Base-by-base conservation (phyloP, 768 basidiomycete genomes). In the Termitomyces sp. region DNA sequence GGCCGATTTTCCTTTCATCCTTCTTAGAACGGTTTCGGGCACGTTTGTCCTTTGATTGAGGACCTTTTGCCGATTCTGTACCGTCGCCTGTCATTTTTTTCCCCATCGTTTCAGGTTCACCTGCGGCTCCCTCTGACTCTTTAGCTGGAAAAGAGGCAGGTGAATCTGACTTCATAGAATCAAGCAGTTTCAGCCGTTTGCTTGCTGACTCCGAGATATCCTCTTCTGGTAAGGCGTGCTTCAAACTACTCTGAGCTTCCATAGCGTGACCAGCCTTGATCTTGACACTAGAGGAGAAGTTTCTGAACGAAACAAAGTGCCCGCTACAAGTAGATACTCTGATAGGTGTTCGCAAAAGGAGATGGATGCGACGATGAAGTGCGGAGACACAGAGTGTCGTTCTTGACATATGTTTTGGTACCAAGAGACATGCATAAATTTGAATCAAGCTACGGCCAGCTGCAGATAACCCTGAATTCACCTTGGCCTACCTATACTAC, bases 1-100 rank as follows among this genome's bases (percentile, higher is more conserved):
- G 76, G 5, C 77, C 72, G 30, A 61, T 55, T 51, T 74, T 75
- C 57, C 66, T 73, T 19, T 66, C 64, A 50, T 68, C 67, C 62
- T 75, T 76, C 43, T 69, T 72, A 47, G 75, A 74, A 42, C 67
- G 68, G 57, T 67, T 62, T 8, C 45, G 35, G 28, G 52, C 60
- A 43, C 57, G 50, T 49, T 53, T 61, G 14, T 56, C 54, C 31
- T 42, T 31, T 5, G 45, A 49, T 28, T 49, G 50, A 12, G 42
- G 28, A 23, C 43, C 43, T 46, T 38, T 59, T 35, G 35, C 3
- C 41, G 41, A 21, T 53, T 35, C 40, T 45, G 41, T 35, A 14
- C 50, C 8, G 14, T 28, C 30, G 6, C 17, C 48, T 41, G n/a
- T 23, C 28, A 19, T 6, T 31, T 50, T 33, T 40, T 53, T 47